Conservation (phyloP, 768 basidiomycete species). For the Kwoniella dendrophila region DNA sequence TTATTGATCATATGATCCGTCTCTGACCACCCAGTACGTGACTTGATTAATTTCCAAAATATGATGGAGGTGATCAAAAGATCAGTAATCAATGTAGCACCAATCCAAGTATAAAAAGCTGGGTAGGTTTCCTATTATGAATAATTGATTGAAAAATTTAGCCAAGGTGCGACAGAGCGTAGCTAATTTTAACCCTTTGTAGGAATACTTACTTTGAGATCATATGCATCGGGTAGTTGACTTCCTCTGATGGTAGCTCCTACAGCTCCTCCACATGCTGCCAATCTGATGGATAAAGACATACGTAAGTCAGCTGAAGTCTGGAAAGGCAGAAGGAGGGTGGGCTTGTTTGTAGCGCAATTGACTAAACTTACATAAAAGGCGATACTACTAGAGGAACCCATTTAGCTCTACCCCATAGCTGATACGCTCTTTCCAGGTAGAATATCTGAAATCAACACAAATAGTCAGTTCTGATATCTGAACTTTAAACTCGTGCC, state of each 20-base stretch:
- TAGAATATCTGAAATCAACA: conserved; percentile 24
- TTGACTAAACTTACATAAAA: conserved; percentile 16
- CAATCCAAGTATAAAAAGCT: conserved; percentile 14
- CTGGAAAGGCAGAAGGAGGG: too few relatives aligned
- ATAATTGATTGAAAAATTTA: background rate
- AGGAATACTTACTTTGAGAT: background rate
- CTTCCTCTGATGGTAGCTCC: background rate
- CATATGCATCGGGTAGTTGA: conserved; percentile 1
- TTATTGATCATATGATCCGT: conserved; percentile 22
- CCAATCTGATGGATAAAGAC: conserved; percentile 4
- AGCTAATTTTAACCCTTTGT: too few relatives aligned
- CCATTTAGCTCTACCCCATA: conserved; percentile 14
- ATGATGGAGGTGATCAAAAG: conserved; percentile 14
- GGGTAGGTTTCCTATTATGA: conserved; percentile 7
- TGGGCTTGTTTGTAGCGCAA: too few relatives aligned
- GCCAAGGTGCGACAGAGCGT: too few relatives aligned
- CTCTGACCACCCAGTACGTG: conserved; percentile 24
- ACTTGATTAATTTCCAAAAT: conserved; percentile 12
- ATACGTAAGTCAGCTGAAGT: background rate
- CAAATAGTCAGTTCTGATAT: background rate
- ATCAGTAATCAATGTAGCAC: conserved; percentile 6
- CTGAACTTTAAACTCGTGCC: background rate
- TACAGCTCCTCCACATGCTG: conserved; percentile 3
- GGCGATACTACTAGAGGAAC: conserved; percentile 7
- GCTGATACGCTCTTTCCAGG: conserved; percentile 18